phyloP scores from a whole-genome alignment of 148 eudicot genomes.

The Chenopodium quinoa region DNA sequence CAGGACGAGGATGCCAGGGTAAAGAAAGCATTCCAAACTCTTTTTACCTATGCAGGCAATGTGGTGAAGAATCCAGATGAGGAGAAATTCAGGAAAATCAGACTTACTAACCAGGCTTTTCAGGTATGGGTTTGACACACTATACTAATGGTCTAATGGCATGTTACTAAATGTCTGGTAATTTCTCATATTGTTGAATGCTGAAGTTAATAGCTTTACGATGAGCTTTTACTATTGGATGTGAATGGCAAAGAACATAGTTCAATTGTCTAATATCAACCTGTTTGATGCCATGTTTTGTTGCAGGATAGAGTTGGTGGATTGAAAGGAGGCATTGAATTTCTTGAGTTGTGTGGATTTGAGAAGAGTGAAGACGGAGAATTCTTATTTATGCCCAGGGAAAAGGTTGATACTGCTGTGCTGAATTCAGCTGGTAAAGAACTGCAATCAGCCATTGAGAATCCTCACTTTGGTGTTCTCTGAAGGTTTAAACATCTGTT shows the following conservation, averaged over 20 bases:
- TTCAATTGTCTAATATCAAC: neutral
- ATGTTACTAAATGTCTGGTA: neutral
- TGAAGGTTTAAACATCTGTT: constrained; percentile 26
- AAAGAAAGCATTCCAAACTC: constrained; percentile 90
- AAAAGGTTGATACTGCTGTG: constrained; percentile 67
- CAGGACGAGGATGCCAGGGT: constrained; percentile 94
- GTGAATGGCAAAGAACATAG: neutral
- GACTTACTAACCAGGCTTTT: constrained; percentile 81
- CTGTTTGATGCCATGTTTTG: neutral
- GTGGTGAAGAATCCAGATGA: constrained; percentile 86
- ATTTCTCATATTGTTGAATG: neutral
- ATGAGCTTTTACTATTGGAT: neutral
- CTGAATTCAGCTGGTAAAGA: constrained; percentile 85
- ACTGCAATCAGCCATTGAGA: constrained; percentile 81
- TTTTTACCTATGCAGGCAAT: constrained; percentile 77
- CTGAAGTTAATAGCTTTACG: neutral
- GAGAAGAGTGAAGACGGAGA: constrained; percentile 85
- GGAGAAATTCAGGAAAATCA: constrained; percentile 91
- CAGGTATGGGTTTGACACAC: constrained; percentile 54
- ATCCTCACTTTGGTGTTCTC: constrained; percentile 93
- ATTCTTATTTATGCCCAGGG: constrained; percentile 76
- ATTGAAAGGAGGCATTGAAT: constrained; percentile 84
- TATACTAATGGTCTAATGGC: neutral
- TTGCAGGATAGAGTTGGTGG: constrained; percentile 89
- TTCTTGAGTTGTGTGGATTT: constrained; percentile 90